phyloP scores from a whole-genome alignment of 805 yeast genomes.

The Komagataella pastoris region DNA sequence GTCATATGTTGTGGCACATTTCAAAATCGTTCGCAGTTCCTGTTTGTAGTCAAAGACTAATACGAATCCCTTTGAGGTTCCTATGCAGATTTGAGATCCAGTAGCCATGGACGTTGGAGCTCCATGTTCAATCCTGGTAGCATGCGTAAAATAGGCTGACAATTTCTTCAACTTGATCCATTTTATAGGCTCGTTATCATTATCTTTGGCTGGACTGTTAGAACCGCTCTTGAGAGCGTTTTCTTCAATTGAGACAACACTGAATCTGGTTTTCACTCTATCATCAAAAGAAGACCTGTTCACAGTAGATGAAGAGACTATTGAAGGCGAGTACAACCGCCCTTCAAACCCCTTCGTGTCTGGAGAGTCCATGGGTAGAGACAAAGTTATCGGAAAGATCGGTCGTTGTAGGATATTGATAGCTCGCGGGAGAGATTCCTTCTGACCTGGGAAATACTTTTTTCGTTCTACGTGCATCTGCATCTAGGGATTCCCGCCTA shows the following conservation, averaged over 20 bases:
- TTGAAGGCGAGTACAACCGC: neutral
- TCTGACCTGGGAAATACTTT: neutral
- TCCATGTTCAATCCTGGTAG: conserved; percentile 25
- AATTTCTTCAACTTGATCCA: conserved; percentile 15
- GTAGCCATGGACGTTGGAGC: conserved; percentile 31
- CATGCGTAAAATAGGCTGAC: neutral
- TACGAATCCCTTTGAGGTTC: conserved; percentile 56
- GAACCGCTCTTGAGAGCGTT: neutral
- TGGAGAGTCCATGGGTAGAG: neutral
- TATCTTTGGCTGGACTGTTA: neutral
- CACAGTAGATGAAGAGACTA: neutral
- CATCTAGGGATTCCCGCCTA: no score
- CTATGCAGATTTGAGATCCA: conserved; percentile 40
- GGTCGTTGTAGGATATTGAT: neutral
- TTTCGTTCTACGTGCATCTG: no score
- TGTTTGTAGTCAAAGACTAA: conserved; percentile 63
- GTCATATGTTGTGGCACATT: conserved; percentile 23
- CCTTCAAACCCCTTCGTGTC: neutral
- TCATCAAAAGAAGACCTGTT: neutral
- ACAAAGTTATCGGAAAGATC: neutral
- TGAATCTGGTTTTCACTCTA: neutral
- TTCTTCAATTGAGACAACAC: neutral
- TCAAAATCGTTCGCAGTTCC: conserved; percentile 30
- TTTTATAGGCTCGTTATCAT: conserved; percentile 8
- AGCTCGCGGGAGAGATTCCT: neutral